Conservation (phyloP, 768 basidiomycete species). For the Termitomyces sp. region DNA sequence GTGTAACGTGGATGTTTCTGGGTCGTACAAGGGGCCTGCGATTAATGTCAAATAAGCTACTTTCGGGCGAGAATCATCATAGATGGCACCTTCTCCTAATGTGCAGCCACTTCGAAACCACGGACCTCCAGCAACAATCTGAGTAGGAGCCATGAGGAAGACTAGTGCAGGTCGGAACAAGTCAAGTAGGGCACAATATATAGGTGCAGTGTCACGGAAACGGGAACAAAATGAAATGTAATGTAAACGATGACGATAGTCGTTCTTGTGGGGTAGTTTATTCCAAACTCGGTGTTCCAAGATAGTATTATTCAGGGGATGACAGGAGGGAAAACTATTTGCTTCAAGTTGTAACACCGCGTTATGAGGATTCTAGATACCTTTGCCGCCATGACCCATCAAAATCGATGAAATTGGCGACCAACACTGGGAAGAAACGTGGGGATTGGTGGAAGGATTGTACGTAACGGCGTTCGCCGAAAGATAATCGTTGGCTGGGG, state of each 20-base stretch:
- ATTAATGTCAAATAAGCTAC: constrained; percentile 15
- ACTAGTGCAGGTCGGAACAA: constrained; percentile 6
- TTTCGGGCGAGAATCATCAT: background rate
- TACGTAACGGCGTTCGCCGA: constrained; percentile 12
- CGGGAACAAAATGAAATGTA: background rate
- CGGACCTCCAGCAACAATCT: constrained; percentile 42
- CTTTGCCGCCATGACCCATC: background rate
- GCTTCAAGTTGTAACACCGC: background rate
- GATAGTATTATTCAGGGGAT: constrained; percentile 9
- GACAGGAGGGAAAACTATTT: background rate
- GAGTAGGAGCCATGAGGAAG: constrained; percentile 16
- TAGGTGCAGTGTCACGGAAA: constrained; percentile 3
- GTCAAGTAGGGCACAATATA: constrained; percentile 6
- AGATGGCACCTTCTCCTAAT: constrained; percentile 56
- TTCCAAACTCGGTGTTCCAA: constrained; percentile 25
- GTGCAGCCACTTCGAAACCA: constrained; percentile 51
- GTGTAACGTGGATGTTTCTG: constrained; percentile 49
- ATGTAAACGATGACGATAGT: constrained; percentile 13
- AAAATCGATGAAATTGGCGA: constrained; percentile 1
- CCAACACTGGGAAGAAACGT: background rate
- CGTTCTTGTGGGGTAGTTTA: constrained; percentile 21
- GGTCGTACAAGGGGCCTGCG: constrained; percentile 63
- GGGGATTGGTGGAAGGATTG: constrained; percentile 11
- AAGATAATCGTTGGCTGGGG: background rate
- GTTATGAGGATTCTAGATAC: constrained; percentile 3